Conservation (phyloP, 805 yeast genomes). For the Komagataella ulmi region DNA sequence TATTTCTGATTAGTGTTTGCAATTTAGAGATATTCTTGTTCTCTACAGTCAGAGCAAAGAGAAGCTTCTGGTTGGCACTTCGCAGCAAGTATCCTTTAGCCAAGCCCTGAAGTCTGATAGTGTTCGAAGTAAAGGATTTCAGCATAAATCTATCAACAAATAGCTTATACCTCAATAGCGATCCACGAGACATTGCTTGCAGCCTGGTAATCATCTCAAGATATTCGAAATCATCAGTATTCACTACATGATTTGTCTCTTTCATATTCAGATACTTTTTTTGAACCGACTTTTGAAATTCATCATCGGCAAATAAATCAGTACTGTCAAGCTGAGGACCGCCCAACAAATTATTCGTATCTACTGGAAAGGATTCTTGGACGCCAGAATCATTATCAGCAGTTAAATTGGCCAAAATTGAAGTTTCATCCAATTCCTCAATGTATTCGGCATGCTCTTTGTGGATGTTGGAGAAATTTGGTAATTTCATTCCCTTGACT, state of each 20-base stretch:
- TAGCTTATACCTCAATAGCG: slow-evolving; percentile 46
- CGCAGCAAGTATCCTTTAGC: slow-evolving; percentile 34
- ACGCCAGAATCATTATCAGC: background rate
- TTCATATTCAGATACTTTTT: slow-evolving; percentile 1
- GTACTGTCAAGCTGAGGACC: background rate
- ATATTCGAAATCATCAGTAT: background rate
- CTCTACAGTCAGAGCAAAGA: slow-evolving; percentile 6
- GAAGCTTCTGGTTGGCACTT: slow-evolving; percentile 11
- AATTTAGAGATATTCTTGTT: slow-evolving; percentile 20
- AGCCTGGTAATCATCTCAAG: slow-evolving; percentile 18
- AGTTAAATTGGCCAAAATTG: background rate
- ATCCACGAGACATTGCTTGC: slow-evolving; percentile 64
- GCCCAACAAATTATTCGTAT: background rate
- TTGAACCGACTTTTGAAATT: slow-evolving; percentile 3
- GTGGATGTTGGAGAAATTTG: slow-evolving; percentile 48
- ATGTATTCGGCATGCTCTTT: slow-evolving; percentile 18
- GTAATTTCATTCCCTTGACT: slow-evolving; percentile 52
- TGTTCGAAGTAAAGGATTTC: slow-evolving; percentile 37
- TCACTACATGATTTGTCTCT: background rate
- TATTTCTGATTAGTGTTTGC: slow-evolving; percentile 24
- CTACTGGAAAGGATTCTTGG: background rate
- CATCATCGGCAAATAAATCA: slow-evolving; percentile 8
- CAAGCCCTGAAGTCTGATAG: slow-evolving; percentile 33
- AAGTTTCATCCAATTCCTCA: background rate
- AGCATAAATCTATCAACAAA: slow-evolving; percentile 52